Evolutionary conservation across 805 yeast species (phyloP).

Genomic region (Candida taoyuanica): DNA sequence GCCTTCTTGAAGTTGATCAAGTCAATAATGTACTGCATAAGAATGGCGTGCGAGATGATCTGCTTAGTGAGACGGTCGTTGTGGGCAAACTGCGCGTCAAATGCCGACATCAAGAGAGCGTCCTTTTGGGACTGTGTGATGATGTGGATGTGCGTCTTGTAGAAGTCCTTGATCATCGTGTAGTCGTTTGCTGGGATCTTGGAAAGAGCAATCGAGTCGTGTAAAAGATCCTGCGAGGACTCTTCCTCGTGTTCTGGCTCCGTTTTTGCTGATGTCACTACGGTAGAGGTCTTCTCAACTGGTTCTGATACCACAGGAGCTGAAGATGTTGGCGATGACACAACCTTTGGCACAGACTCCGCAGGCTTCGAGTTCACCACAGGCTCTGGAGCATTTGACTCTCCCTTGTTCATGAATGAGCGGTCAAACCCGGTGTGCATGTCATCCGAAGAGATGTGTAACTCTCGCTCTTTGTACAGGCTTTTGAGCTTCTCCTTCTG

Average conservation of each 20-base stretch:
- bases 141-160: slow-evolving; percentile 56
- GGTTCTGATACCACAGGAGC: slow-evolving; percentile 15
- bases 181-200: slow-evolving; percentile 47
- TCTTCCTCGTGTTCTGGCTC: slow-evolving; percentile 23
- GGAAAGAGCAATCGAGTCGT: slow-evolving; percentile 43
- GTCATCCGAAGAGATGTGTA: slow-evolving; percentile 85
- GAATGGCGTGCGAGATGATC: slow-evolving; percentile 73
- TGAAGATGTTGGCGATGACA: not conserved
- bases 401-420: slow-evolving; percentile 66
- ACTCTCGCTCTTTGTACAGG: slow-evolving; percentile 63
- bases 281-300: slow-evolving; percentile 9
- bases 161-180: slow-evolving; percentile 44
- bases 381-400: slow-evolving; percentile 19
- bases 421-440: slow-evolving; percentile 89
- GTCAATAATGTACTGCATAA: slow-evolving; percentile 65
- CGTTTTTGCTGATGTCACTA: not conserved
- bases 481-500: slow-evolving; percentile 64
- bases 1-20: slow-evolving; percentile 34
- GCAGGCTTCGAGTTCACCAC: slow-evolving; percentile 4
- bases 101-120: slow-evolving; percentile 87
- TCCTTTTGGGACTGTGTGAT: slow-evolving; percentile 84
- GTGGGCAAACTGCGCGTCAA: slow-evolving; percentile 70
- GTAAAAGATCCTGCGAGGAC: slow-evolving; percentile 12
- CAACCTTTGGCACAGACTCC: not conserved
- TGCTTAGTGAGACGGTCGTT: slow-evolving; percentile 51